Percentiles rank a stretch among this genome's conserved stretches.
These are phyloP conservation scores for Rhodosporidiobolus sp. DNA, from an alignment of 768 basidiomycete species.

Conservation along the genomic window DNA sequence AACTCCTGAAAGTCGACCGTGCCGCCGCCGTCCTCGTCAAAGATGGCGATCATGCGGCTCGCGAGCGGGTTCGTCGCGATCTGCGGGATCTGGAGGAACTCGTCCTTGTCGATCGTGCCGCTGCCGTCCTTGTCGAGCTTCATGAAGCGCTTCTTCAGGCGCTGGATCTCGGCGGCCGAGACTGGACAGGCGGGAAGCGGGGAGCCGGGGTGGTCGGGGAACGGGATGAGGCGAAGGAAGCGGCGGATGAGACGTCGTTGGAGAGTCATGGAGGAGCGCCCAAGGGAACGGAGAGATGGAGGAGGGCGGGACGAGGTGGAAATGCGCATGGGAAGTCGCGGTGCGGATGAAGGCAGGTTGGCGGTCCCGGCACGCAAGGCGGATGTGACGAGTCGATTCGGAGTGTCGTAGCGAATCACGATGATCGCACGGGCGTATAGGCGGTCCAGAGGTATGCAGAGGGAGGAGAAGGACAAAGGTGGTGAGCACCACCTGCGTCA, in stretches of 20 bases:
- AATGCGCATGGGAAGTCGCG: too few species aligned
- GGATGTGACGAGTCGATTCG: too few species aligned
- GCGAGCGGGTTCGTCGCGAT: slow-evolving; percentile 97
- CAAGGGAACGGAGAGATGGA: too few species aligned
- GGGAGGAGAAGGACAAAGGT: neutral
- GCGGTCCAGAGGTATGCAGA: too few species aligned
- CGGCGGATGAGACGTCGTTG: neutral
- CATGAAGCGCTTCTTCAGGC: slow-evolving; percentile 98
- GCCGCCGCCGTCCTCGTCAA: slow-evolving; percentile 86
- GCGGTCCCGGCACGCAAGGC: too few species aligned
- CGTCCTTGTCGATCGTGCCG: slow-evolving; percentile 96
- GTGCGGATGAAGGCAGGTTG: too few species aligned
- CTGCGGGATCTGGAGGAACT: slow-evolving; percentile 97
- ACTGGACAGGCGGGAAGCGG: slow-evolving; percentile 56
- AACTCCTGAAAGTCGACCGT: slow-evolving; percentile 99
- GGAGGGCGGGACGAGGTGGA: too few species aligned
- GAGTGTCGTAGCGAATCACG: too few species aligned
- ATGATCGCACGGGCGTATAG: too few species aligned
- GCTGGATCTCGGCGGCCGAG: slow-evolving; percentile 87
- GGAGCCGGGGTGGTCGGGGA: too few species aligned
- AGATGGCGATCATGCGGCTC: slow-evolving; percentile 97
- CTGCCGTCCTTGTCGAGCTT: slow-evolving; percentile 98
- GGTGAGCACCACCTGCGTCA: neutral
- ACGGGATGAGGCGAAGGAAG: neutral
- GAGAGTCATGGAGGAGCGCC: neutral